Evolutionary conservation across 148 eudicot species (phyloP).

Genomic region (Spergularia bocconei): DNA sequence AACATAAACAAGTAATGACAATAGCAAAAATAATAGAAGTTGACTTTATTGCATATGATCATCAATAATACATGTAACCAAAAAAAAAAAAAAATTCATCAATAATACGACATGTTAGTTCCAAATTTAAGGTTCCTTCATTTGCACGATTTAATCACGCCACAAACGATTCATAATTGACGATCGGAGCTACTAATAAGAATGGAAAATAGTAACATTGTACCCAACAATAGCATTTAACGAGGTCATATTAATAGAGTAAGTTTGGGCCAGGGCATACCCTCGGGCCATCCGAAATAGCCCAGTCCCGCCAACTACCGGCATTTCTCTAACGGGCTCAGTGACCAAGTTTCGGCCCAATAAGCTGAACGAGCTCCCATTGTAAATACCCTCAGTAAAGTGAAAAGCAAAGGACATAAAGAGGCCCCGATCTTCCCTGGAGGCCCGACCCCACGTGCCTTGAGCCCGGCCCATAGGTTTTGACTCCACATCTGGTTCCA

Average conservation of each 20-base stretch:
- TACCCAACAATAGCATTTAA: constrained; percentile 41
- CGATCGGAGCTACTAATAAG: background rate
- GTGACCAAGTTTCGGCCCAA: constrained; percentile 27
- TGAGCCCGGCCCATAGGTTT: constrained; percentile 48
- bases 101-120: background rate
- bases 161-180: background rate
- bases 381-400: constrained; percentile 39
- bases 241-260: constrained; percentile 23
- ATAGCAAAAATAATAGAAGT: background rate
- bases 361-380: constrained; percentile 43
- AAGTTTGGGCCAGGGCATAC: constrained; percentile 24
- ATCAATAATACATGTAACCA: background rate
- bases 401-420: constrained; percentile 27
- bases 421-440: constrained; percentile 2
- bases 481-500: constrained; percentile 34
- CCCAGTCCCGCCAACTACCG: constrained; percentile 53
- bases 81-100: too few species aligned
- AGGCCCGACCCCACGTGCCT: constrained; percentile 31
- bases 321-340: constrained; percentile 32
- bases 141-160: too few species aligned
- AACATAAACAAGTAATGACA: background rate
- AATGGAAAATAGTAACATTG: constrained; percentile 37
- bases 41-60: background rate
- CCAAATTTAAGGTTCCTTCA: too few species aligned
- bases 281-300: constrained; percentile 47